A percentile compares a stretch with the other conserved stretches of the same genome.
These are phyloP conservation scores for Alternaria gaisen DNA, from an alignment of 2,329 filamentous ascomycete genomes.

Conservation along the genomic window DNA sequence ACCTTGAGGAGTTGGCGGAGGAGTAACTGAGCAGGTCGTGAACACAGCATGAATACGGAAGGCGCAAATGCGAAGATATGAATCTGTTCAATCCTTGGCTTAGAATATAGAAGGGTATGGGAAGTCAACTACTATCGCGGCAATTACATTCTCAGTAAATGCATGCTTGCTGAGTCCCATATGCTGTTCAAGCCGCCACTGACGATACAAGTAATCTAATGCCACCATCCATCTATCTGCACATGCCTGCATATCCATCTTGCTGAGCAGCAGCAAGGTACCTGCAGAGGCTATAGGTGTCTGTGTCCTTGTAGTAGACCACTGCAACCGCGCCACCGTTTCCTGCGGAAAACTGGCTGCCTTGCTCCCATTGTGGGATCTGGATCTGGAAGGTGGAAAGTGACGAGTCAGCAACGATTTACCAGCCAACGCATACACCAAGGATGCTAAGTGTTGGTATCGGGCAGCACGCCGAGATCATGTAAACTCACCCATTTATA, in stretches of 20 bases:
- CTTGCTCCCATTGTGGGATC: background rate
- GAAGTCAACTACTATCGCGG: too few species aligned
- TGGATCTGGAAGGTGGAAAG: background rate
- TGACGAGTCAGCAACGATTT: background rate
- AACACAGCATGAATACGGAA: too few species aligned
- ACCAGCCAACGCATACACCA: background rate
- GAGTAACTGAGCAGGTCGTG: background rate
- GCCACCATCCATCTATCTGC: background rate
- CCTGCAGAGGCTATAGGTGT: conserved; percentile 11
- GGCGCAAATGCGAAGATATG: too few species aligned
- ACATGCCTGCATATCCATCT: background rate
- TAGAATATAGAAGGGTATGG: too few species aligned
- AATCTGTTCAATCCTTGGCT: too few species aligned
- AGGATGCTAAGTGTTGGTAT: background rate
- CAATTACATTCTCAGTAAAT: background rate
- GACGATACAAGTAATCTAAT: too few species aligned
- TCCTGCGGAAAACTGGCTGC: background rate
- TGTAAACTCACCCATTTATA: background rate
- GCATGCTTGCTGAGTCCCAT: too few species aligned
- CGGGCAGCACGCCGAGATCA: background rate
- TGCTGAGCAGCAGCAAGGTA: background rate
- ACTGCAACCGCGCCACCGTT: conserved; percentile 1
- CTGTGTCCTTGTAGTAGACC: conserved; percentile 14
- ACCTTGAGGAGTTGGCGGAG: conserved; percentile 34
- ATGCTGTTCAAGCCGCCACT: too few species aligned